A percentile compares a stretch with the other conserved stretches of the same genome.
Evolutionary conservation across 371 early-diverging fungal species (phyloP).

Genomic region (Mortierella sp.): DNA sequence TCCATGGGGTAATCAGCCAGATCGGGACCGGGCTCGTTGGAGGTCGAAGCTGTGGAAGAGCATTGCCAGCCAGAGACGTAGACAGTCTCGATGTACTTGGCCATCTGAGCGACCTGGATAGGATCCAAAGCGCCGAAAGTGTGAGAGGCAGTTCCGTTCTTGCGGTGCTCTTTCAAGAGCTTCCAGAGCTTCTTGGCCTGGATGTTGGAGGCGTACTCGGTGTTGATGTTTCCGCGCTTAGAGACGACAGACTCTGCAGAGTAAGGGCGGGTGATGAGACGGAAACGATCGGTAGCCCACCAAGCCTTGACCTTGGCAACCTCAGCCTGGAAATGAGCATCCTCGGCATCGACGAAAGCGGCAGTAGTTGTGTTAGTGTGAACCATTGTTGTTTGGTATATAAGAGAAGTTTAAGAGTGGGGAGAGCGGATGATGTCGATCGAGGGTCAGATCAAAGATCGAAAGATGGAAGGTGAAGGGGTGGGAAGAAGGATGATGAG

Average conservation of each 20-base stretch:
- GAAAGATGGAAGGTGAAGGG: conserved; percentile 5
- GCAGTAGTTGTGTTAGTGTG: conserved; percentile 53
- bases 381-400: conserved; percentile 23
- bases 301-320: conserved; percentile 88
- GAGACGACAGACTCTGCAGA: conserved; percentile 91
- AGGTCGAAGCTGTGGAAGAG: conserved; percentile 96
- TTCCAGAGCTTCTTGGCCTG: conserved; percentile 96
- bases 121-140: conserved; percentile 97
- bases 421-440: not conserved
- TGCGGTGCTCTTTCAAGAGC: conserved; percentile 84
- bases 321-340: conserved; percentile 79
- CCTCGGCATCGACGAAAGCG: conserved; percentile 68
- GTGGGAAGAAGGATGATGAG: conserved; percentile 11
- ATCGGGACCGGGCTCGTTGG: conserved; percentile 99
- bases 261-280: conserved; percentile 89
- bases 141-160: conserved; percentile 83
- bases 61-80: conserved; percentile 99
- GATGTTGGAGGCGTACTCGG: conserved; percentile 83
- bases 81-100: conserved; percentile 96
- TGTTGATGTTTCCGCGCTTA: conserved; percentile 89
- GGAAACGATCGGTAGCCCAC: conserved; percentile 92
- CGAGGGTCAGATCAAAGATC: not conserved
- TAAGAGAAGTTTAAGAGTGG: not conserved
- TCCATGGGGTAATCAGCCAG: conserved; percentile 99
- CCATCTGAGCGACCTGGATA: conserved; percentile 97